phyloP scores from a whole-genome alignment of 192 early-diverging fungal genomes.

The Entomortierella lignicola region DNA sequence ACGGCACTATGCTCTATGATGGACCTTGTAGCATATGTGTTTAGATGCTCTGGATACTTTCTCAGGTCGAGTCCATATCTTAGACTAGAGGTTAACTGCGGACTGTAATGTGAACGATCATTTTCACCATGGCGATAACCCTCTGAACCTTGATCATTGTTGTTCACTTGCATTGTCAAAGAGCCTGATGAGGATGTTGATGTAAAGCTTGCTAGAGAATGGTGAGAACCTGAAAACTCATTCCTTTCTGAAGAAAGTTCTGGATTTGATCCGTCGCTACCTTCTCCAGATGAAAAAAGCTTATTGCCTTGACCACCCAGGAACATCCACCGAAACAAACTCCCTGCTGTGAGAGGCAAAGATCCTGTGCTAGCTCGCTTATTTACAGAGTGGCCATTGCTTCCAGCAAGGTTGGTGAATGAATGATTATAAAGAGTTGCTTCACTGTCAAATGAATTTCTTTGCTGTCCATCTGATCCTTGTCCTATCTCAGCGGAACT shows the following conservation, averaged over 20 bases:
- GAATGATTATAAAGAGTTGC: slow-evolving; percentile 9
- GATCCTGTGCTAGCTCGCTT: slow-evolving; percentile 46
- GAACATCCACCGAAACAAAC: slow-evolving; percentile 52
- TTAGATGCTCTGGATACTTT: slow-evolving; percentile 45
- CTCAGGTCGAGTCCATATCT: slow-evolving; percentile 21
- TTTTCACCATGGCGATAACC: slow-evolving; percentile 17
- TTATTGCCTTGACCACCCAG: slow-evolving; percentile 11
- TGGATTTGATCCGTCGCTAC: neutral
- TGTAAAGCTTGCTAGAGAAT: slow-evolving; percentile 29
- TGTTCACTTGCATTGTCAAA: slow-evolving; percentile 12
- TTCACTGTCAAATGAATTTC: slow-evolving; percentile 13
- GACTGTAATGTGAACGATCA: slow-evolving; percentile 12
- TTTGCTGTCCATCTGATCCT: slow-evolving; percentile 13
- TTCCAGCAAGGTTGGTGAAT: neutral
- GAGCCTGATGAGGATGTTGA: slow-evolving; percentile 24
- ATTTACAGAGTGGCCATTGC: neutral
- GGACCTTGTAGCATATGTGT: slow-evolving; percentile 34
- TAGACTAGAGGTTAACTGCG: slow-evolving; percentile 4
- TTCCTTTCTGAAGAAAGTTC: neutral
- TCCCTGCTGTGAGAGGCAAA: slow-evolving; percentile 29
- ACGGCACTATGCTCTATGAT: slow-evolving; percentile 37
- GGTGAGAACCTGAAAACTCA: slow-evolving; percentile 1
- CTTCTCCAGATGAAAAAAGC: neutral
- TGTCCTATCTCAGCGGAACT: neutral
- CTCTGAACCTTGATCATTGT: slow-evolving; percentile 22